phyloP scores from a whole-genome alignment of 2,329 filamentous ascomycete genomes.

The Aspergillus japonicus region DNA sequence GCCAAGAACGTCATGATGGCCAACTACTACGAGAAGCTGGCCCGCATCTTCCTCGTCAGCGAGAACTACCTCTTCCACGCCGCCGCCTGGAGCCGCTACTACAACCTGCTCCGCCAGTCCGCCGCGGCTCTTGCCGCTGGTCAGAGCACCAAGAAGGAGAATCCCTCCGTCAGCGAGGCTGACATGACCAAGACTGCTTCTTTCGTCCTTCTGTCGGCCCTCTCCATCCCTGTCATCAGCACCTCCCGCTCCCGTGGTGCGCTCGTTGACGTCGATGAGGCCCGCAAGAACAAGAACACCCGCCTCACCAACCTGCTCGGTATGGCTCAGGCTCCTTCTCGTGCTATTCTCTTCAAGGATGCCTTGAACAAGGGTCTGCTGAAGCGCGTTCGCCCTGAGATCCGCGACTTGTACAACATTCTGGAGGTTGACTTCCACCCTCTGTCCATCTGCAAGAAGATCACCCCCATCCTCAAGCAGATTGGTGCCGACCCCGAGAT shows the following conservation, averaged over 20 bases:
- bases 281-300: constrained; percentile 97
- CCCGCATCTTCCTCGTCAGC: constrained; percentile 95
- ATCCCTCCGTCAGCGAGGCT: constrained; percentile 81
- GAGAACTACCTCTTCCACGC: constrained; percentile 99
- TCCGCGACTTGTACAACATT: constrained; percentile 96
- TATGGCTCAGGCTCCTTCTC: constrained; percentile 86
- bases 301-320: constrained; percentile 93
- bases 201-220: constrained; percentile 89
- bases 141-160: constrained; percentile 89
- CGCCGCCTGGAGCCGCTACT: constrained; percentile 95
- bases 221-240: constrained; percentile 99
- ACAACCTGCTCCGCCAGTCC: constrained; percentile 91
- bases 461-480: constrained; percentile 89
- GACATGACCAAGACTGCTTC: constrained; percentile 94
- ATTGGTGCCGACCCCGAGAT: constrained; percentile 93
- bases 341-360: constrained; percentile 90
- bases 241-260: constrained; percentile 93
- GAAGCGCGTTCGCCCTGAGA: constrained; percentile 89
- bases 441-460: constrained; percentile 97
- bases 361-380: constrained; percentile 91
- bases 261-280: constrained; percentile 94
- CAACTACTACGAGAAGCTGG: constrained; percentile 99
- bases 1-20: constrained; percentile 99
- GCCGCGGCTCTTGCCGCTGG: constrained; percentile 77
- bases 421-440: constrained; percentile 99